Evolutionary conservation across 2,329 filamentous ascomycete species (phyloP), one percentile per base, ranked within the genome.

Genomic region (Plectosphaerella plurivora): DNA sequence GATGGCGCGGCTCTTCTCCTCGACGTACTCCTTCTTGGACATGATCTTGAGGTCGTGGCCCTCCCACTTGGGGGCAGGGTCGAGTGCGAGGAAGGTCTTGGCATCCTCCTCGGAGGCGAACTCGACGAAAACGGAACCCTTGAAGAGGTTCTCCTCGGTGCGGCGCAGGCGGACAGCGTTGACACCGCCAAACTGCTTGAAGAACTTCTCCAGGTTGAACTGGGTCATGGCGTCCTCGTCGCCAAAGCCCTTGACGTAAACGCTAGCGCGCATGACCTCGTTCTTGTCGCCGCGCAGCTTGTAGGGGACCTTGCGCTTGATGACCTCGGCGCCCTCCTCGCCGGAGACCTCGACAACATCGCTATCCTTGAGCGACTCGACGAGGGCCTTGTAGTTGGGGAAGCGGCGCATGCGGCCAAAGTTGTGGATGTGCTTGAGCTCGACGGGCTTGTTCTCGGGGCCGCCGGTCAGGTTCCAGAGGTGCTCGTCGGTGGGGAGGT

Each of bases 331-430:
- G 55, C 85, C 86, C 59, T 91, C 83, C 60, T 87, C 78, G 51
- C 94, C 90, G 51, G 82, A 79, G 51, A 97, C 71, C 7, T 88
- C 82, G 48, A 99, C 78, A 55, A 85, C 73, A 28, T 80, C 78
- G 73, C 89, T 94, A 20, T 88, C 82, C 69, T 87, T 88, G 50
- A 97, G 82, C 36, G 94, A 93, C 50, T 84, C 84, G 55, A 97
- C 86, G 44, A 99, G 82, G 52, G 88, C 87, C 52, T 82, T 84
- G 75, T 91, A 92, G 42, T 91, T 90, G 73, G 94, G 86, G 82
- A 97, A 99, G 63, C 87, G 88, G 60, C 85, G 87, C 95, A 99
- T 99, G 69, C 95, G 91, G 75, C 92, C 93, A 81, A 99, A 99
- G 49, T 76, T 85, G 77, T 86, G 84, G 59, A 99, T 84, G 56